A percentile compares a stretch with the other conserved stretches of the same genome.
Evolutionary conservation across 2,329 filamentous ascomycete species (phyloP).

Genomic region (Trichoderma oligosporum): DNA sequence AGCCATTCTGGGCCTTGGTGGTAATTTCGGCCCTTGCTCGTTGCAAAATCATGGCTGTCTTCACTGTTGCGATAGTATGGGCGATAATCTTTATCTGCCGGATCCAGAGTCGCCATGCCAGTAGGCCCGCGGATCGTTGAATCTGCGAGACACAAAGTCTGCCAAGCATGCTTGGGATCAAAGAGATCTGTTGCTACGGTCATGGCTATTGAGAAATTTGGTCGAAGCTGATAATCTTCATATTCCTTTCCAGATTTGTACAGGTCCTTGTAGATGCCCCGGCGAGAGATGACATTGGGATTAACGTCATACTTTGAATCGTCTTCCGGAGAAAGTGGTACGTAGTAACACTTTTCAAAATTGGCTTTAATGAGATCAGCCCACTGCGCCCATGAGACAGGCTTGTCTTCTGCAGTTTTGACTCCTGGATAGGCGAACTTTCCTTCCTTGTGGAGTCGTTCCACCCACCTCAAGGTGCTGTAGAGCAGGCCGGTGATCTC

Average conservation of each 20-base stretch:
- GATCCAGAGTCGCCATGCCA: constrained; percentile 95
- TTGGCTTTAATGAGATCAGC: constrained; percentile 72
- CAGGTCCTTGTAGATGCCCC: constrained; percentile 96
- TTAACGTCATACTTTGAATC: constrained; percentile 80
- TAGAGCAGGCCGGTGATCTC: constrained; percentile 94
- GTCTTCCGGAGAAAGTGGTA: constrained; percentile 66
- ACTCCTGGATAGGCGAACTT: constrained; percentile 73
- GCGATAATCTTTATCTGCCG: constrained; percentile 85
- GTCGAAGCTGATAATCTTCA: constrained; percentile 92
- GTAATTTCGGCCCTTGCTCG: constrained; percentile 92
- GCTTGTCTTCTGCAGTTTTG: constrained; percentile 54
- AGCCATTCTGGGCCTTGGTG: constrained; percentile 98
- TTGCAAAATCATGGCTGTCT: constrained; percentile 86
- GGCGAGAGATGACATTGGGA: constrained; percentile 72
- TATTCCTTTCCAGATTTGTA: constrained; percentile 93
- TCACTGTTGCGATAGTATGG: constrained; percentile 95
- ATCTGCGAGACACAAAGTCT: constrained; percentile 77
- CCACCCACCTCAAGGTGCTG: constrained; percentile 80
- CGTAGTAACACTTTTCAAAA: constrained; percentile 90
- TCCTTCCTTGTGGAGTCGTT: constrained; percentile 61
- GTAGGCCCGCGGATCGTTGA: constrained; percentile 75
- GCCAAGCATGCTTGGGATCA: constrained; percentile 69
- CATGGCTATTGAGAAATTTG: constrained; percentile 96
- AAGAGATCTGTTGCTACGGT: constrained; percentile 87
- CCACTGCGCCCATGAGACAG: constrained; percentile 74